Conservation (phyloP, 1,284 basidiomycete species). For the Rhodofomes roseus region DNA sequence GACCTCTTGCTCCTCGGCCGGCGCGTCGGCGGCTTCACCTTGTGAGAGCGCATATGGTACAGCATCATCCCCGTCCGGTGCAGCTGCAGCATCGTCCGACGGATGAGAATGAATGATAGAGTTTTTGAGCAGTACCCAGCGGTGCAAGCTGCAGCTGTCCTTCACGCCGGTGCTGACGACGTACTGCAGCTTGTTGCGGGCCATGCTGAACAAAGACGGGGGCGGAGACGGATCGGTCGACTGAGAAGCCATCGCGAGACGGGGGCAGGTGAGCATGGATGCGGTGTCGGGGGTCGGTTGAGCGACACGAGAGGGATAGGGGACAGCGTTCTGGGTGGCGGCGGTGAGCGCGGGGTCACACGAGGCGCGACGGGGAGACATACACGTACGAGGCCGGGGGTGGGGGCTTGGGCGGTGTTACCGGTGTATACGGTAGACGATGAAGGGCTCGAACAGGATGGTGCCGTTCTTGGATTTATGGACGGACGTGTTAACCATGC, state of each 20-base stretch:
- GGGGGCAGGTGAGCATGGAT: slow-evolving; percentile 12
- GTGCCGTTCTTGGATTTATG: slow-evolving; percentile 79
- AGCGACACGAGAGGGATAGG: slow-evolving; percentile 25
- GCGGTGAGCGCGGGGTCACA: slow-evolving; percentile 4
- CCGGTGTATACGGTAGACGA: slow-evolving; percentile 79
- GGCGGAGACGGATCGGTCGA: slow-evolving; percentile 26
- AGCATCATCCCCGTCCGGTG: slow-evolving; percentile 35
- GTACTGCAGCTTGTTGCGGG: slow-evolving; percentile 70
- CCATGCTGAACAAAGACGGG: slow-evolving; percentile 49
- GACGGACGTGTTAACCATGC: slow-evolving; percentile 78
- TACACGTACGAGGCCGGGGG: slow-evolving; percentile 25
- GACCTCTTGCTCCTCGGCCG: slow-evolving; percentile 45
- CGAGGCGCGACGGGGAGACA: slow-evolving; percentile 7
- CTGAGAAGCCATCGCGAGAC: slow-evolving; percentile 43
- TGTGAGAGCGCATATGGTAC: slow-evolving; percentile 37
- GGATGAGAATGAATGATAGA: slow-evolving; percentile 58
- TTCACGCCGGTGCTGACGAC: slow-evolving; percentile 48
- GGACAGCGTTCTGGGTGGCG: slow-evolving; percentile 22
- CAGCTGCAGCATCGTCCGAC: slow-evolving; percentile 24
- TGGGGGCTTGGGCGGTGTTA: slow-evolving; percentile 26
- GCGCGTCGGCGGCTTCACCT: slow-evolving; percentile 37
- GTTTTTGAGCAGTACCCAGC: slow-evolving; percentile 84
- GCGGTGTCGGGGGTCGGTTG: slow-evolving; percentile 24
- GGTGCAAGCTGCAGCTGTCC: slow-evolving; percentile 72
- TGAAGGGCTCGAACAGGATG: slow-evolving; percentile 78